A percentile compares a stretch with the other conserved stretches of the same genome.
phyloP scores from a whole-genome alignment of 2,329 filamentous ascomycete genomes.

The Harringtonia lauricola region DNA sequence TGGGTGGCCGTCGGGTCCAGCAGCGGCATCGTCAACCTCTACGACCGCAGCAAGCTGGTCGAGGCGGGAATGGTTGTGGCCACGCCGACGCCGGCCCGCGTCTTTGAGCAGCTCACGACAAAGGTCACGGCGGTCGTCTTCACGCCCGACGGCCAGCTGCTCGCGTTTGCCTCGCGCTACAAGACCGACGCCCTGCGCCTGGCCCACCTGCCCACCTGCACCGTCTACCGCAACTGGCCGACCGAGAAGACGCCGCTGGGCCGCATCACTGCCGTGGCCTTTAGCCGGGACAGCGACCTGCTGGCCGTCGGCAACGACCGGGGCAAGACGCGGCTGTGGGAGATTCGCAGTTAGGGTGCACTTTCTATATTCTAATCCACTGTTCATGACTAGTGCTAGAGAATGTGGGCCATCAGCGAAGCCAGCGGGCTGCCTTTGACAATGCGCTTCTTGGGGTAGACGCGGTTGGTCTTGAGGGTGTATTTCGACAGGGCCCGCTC shows the following conservation, averaged over 20 bases:
- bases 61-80: constrained; percentile 17
- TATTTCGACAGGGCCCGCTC: constrained; percentile 22
- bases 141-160: constrained; percentile 77
- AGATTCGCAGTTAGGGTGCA: constrained; percentile 51
- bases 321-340: constrained; percentile 85
- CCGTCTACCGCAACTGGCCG: constrained; percentile 95
- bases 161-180: constrained; percentile 76
- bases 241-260: constrained; percentile 83
- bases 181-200: constrained; percentile 82
- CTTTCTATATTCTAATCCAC: not conserved
- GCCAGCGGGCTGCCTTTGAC: constrained; percentile 27
- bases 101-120: constrained; percentile 79
- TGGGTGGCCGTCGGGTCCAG: constrained; percentile 85
- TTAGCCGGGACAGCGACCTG: constrained; percentile 53
- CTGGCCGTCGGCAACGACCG: constrained; percentile 81
- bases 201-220: constrained; percentile 84
- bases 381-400: not conserved
- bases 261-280: constrained; percentile 64
- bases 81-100: constrained; percentile 59
- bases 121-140: constrained; percentile 71
- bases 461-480: constrained; percentile 22
- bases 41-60: constrained; percentile 67
- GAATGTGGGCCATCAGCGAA: constrained; percentile 14
- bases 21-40: constrained; percentile 85
- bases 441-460: constrained; percentile 35